A percentile compares a stretch with the other conserved stretches of the same genome.
These are phyloP conservation scores for Trichoderma sp. DNA, from an alignment of 2,329 filamentous ascomycete species.

Conservation along the genomic window DNA sequence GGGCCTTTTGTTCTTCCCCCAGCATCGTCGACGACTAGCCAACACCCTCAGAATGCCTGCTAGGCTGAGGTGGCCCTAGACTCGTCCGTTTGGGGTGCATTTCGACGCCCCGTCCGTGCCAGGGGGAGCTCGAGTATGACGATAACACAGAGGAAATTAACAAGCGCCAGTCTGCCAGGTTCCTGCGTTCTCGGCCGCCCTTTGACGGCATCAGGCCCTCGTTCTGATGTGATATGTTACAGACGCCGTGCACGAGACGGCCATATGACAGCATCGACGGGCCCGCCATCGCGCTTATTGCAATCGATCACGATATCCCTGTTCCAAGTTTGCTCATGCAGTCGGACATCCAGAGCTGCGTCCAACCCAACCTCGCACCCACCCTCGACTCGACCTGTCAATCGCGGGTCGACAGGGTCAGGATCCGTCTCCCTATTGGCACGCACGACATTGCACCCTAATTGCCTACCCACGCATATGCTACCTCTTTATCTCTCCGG, in stretches of 20 bases:
- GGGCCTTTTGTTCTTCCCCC: neutral
- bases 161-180: neutral
- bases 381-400: neutral
- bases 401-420: neutral
- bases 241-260: neutral
- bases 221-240: conserved; percentile 1
- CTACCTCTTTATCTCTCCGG: conserved; percentile 2
- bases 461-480: neutral
- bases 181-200: conserved; percentile 3
- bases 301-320: conserved; percentile 13
- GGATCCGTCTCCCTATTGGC: neutral
- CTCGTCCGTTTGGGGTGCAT: conserved; percentile 13
- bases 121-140: neutral
- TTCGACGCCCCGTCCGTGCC: conserved; percentile 1
- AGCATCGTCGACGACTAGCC: neutral
- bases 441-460: neutral
- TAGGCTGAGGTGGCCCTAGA: neutral
- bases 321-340: neutral
- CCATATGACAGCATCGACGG: neutral
- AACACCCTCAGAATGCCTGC: neutral
- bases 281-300: neutral
- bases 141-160: conserved; percentile 17
- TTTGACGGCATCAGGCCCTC: neutral
- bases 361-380: neutral
- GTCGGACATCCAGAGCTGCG: neutral